These are phyloP conservation scores for Panaeolus cyanescens DNA, from an alignment of 768 basidiomycete species.

Conservation along the genomic window DNA sequence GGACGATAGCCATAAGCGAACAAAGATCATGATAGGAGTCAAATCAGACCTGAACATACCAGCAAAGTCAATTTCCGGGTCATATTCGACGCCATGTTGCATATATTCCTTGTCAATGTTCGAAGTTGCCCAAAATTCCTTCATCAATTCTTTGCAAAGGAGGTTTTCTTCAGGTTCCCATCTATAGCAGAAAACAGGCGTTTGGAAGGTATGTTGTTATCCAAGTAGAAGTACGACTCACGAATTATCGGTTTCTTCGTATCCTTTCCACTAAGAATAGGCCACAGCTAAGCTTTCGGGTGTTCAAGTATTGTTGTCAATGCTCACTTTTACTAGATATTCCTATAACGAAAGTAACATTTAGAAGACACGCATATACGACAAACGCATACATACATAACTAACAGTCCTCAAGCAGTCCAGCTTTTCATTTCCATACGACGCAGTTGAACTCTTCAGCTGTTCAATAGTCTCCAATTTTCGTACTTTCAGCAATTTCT, in stretches of 20 bases:
- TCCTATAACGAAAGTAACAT: neutral
- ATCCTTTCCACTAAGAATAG: neutral
- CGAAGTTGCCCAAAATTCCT: neutral
- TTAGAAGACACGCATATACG: neutral
- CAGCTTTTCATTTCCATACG: neutral
- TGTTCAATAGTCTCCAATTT: neutral
- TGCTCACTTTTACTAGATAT: neutral
- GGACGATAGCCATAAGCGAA: no score
- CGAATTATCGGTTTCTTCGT: neutral
- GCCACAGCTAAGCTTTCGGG: neutral
- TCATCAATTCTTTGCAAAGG: neutral
- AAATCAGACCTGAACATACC: neutral
- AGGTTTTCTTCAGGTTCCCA: neutral
- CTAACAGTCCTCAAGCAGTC: neutral
- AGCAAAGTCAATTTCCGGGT: neutral
- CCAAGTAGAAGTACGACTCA: neutral
- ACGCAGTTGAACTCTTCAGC: no score
- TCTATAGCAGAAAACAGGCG: neutral
- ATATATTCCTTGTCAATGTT: neutral
- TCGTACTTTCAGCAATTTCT: neutral
- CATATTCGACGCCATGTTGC: neutral
- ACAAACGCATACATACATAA: neutral
- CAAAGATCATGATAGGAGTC: neutral
- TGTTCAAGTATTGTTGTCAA: neutral
- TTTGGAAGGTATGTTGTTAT: no score